Conservation (phyloP, 176 grass and related monocot species). For the Calamus simplicifolius region DNA sequence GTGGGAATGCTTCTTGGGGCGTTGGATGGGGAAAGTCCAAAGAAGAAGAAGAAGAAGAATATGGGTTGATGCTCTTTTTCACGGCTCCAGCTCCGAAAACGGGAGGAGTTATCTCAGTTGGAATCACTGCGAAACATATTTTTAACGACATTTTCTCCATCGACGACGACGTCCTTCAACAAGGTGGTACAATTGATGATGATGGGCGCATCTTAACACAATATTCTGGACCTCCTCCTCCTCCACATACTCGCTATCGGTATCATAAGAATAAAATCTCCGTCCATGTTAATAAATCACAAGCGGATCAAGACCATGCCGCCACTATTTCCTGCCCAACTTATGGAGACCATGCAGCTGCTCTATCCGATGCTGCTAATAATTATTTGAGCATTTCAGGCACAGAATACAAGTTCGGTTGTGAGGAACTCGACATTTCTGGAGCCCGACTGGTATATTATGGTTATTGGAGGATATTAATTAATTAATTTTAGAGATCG, state of each 20-base stretch:
- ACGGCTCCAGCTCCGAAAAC: neutral
- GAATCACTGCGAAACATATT: neutral
- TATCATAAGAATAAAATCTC: neutral
- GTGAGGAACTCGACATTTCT: neutral
- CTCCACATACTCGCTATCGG: neutral
- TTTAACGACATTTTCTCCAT: neutral
- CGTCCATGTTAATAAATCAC: neutral
- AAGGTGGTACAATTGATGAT: neutral
- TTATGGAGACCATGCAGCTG: neutral
- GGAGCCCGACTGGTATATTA: slow-evolving; percentile 6
- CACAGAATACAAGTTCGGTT: neutral
- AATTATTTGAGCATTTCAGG: neutral
- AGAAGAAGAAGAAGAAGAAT: no score
- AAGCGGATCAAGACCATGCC: no score
- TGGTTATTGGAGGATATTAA: neutral
- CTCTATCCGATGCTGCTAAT: neutral
- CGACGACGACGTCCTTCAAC: neutral
- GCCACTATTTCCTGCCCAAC: neutral
- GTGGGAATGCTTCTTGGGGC: slow-evolving; percentile 4
- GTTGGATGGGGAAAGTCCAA: neutral
- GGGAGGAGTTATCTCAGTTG: neutral
- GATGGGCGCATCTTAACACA: neutral
- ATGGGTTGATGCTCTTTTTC: slow-evolving; percentile 3
- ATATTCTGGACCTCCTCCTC: neutral
- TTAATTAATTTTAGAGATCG: no score